These are phyloP conservation scores for Pseudogymnoascus sp. DNA, from an alignment of 2,329 filamentous ascomycete species.

Conservation along the genomic window DNA sequence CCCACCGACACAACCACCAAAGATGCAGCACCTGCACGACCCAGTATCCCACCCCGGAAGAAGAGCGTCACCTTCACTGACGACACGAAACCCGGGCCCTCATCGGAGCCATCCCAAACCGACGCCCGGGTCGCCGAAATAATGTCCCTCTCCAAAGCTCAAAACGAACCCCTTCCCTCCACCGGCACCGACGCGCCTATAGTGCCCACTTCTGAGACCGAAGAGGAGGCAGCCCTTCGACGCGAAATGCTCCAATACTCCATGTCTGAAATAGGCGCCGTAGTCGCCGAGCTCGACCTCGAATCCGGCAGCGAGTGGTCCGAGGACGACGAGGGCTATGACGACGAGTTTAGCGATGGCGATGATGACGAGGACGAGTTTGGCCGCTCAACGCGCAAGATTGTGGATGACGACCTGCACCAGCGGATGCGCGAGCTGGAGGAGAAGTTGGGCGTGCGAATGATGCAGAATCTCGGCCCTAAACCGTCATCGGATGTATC, in stretches of 20 bases:
- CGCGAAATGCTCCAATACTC: constrained; percentile 88
- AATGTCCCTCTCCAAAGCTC: constrained; percentile 47
- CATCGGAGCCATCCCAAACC: constrained; percentile 21
- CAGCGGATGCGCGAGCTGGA: constrained; percentile 81
- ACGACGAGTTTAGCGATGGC: constrained; percentile 44
- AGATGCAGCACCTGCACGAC: neutral
- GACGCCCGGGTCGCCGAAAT: constrained; percentile 43
- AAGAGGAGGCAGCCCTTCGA: constrained; percentile 71
- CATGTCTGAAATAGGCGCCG: constrained; percentile 76
- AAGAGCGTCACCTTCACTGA: constrained; percentile 58
- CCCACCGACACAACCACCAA: neutral
- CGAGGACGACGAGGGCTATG: constrained; percentile 43
- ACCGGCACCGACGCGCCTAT: constrained; percentile 35
- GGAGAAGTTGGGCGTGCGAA: constrained; percentile 56
- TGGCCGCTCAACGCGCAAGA: constrained; percentile 61
- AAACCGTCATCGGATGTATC: constrained; percentile 26
- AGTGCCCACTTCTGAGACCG: constrained; percentile 65
- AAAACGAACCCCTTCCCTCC: constrained; percentile 34
- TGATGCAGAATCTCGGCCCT: constrained; percentile 48
- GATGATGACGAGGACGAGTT: constrained; percentile 60
- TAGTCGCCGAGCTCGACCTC: constrained; percentile 85
- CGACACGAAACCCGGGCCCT: constrained; percentile 43
- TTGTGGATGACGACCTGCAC: constrained; percentile 64
- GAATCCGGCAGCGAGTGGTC: constrained; percentile 58
- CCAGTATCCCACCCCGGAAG: constrained; percentile 25